Base-by-base conservation (phyloP, 2,329 filamentous ascomycete genomes). In the Hymenoscyphus fraxineus region DNA sequence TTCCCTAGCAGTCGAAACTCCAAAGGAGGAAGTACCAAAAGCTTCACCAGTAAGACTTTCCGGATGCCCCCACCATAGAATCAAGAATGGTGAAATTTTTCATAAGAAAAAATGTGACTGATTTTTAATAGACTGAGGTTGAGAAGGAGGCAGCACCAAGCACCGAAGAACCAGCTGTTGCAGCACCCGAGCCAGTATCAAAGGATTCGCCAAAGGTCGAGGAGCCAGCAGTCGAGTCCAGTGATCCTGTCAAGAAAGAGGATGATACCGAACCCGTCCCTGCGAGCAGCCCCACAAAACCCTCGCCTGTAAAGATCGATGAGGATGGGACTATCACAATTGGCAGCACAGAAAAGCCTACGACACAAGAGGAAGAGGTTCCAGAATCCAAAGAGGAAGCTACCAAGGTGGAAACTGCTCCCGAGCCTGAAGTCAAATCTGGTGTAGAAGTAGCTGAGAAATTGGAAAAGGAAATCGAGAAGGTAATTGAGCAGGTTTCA, bases 311-410 rank as follows among this genome's bases (percentile, higher is more conserved):
- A 12, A 64, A 64, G 22, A 64, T 64, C 16, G 47, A 59, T 4
- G 62, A 64, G 39, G 62, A 64, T 32, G 62, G 62, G 9, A 64
- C 62, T 16, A 64, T 64, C 47, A 64, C 62, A 31, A 60, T 64
- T 57, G 62, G 59, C 22, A 56, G 51, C 32, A 22, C 12, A 16
- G n/a, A 27, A 13, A 47, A 27, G 7, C 32, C n/a, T 15, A 51
- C 19, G 44, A 10, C 7, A 12, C n/a, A 51, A n/a, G 22, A 51
- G 44, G 22, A 51, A 6, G 13, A 51, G 44, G n/a, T n/a, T 3
- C 19, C 19, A 19, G 22, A 27, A 12, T 12, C 19, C n/a, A 22
- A 22, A 7, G 19, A 22, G 22, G 44, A 10, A 51, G n/a, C 44
- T 7, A 3, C 44, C 44, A 51, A 51, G 19, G 44, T 27, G 12